These are phyloP conservation scores for Colletotrichum aenigma DNA, from an alignment of 2,329 filamentous ascomycete species.

Conservation along the genomic window DNA sequence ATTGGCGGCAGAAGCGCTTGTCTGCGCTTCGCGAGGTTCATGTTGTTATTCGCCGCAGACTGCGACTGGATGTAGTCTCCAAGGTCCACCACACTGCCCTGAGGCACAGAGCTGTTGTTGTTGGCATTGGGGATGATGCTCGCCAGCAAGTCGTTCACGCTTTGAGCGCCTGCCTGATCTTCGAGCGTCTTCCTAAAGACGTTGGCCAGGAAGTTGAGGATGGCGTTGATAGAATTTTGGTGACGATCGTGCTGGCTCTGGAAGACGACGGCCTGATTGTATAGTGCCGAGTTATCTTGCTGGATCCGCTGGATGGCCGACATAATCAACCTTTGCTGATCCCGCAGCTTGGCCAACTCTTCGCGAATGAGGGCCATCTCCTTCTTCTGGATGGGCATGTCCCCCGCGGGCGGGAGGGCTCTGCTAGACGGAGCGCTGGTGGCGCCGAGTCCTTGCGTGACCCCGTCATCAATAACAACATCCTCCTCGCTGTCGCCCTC, in stretches of 20 bases:
- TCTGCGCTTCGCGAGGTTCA: slow-evolving; percentile 53
- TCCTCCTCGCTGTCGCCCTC: slow-evolving; percentile 74
- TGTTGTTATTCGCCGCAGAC: slow-evolving; percentile 38
- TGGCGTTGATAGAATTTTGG: slow-evolving; percentile 98
- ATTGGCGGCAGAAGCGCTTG: slow-evolving; percentile 61
- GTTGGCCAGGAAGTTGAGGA: slow-evolving; percentile 93
- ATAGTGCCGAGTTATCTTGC: slow-evolving; percentile 85
- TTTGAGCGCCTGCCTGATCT: slow-evolving; percentile 76
- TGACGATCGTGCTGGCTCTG: slow-evolving; percentile 94
- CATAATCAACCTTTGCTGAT: slow-evolving; percentile 86
- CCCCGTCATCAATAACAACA: slow-evolving; percentile 43
- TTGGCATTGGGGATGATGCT: slow-evolving; percentile 68
- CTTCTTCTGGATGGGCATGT: slow-evolving; percentile 63
- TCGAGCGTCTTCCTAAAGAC: slow-evolving; percentile 95
- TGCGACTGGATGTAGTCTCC: slow-evolving; percentile 61
- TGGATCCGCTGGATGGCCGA: slow-evolving; percentile 80
- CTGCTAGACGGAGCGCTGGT: slow-evolving; percentile 31
- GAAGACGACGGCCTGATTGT: slow-evolving; percentile 86
- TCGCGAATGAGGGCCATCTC: slow-evolving; percentile 79
- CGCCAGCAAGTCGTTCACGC: slow-evolving; percentile 83
- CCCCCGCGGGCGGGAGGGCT: slow-evolving; percentile 47
- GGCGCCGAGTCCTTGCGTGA: slow-evolving; percentile 19
- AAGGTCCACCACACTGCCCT: slow-evolving; percentile 65
- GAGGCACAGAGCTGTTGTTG: slow-evolving; percentile 44
- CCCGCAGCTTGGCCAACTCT: slow-evolving; percentile 81